These are phyloP conservation scores for Scenedesmus sp. DNA, from an alignment of 163 green algal species.

Conservation along the genomic window DNA sequence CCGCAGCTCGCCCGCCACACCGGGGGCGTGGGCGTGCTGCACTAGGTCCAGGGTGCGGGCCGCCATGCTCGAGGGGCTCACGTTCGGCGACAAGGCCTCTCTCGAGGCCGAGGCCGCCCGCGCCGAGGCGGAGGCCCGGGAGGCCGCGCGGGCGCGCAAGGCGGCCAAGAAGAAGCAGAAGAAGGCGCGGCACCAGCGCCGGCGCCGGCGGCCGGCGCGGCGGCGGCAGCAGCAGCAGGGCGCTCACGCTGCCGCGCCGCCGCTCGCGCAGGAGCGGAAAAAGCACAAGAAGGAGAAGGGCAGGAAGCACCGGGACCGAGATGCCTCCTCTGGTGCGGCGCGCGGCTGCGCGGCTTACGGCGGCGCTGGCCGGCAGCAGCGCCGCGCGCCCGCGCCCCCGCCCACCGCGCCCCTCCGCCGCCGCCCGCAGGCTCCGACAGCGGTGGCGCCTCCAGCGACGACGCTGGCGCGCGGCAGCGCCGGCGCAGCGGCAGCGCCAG, in stretches of 20 bases:
- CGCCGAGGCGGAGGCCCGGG: constrained; percentile 3
- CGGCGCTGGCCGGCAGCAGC: background rate
- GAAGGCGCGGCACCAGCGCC: constrained; percentile 4
- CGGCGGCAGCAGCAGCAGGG: too few species aligned
- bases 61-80: constrained; percentile 28
- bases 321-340: background rate
- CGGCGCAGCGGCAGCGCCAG: background rate
- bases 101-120: constrained; percentile 22
- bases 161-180: constrained; percentile 22
- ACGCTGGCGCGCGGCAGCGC: background rate
- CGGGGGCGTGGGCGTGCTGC: too few species aligned
- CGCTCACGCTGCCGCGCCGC: background rate
- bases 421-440: constrained; percentile 4
- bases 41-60: too few species aligned
- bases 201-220: background rate
- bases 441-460: constrained; percentile 6
- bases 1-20: too few species aligned
- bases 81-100: constrained; percentile 19
- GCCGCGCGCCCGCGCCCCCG: too few species aligned
- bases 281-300: constrained; percentile 30
- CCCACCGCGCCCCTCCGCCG: background rate
- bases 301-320: constrained; percentile 21
- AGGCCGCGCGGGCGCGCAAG: constrained; percentile 6
- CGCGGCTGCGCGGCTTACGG: background rate
- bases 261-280: constrained; percentile 15